A percentile compares a stretch with the other conserved stretches of the same genome.
These are phyloP conservation scores for Colletotrichum gigasporum DNA, from an alignment of 2,329 filamentous ascomycete species.

Conservation along the genomic window DNA sequence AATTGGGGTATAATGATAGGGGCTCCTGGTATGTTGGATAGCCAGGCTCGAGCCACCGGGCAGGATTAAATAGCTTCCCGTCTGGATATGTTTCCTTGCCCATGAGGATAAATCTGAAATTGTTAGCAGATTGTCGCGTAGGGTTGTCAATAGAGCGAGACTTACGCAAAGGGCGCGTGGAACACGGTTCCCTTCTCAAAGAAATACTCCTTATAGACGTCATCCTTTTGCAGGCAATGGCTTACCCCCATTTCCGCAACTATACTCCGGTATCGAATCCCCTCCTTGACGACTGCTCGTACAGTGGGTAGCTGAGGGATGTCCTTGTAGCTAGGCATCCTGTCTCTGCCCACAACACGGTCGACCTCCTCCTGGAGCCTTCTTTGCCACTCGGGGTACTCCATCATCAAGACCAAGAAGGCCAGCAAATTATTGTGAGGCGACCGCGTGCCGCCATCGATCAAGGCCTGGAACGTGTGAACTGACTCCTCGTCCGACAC, in stretches of 20 bases:
- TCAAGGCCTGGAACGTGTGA: slow-evolving; percentile 39
- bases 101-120: slow-evolving; percentile 56
- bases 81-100: slow-evolving; percentile 49
- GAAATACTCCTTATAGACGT: background rate
- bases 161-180: background rate
- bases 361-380: slow-evolving; percentile 50
- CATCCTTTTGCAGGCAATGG: background rate
- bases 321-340: slow-evolving; percentile 45
- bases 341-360: slow-evolving; percentile 42
- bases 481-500: too few relatives aligned
- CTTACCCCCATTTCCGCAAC: background rate
- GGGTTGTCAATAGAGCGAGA: fast-evolving
- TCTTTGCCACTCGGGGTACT: slow-evolving; percentile 42
- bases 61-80: slow-evolving; percentile 48
- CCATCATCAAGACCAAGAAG: slow-evolving; percentile 37
- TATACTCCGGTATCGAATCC: background rate
- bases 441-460: slow-evolving; percentile 47
- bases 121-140: background rate
- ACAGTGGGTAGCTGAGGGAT: slow-evolving; percentile 32
- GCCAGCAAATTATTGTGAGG: slow-evolving; percentile 39
- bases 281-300: background rate
- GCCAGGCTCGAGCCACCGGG: slow-evolving; percentile 45
- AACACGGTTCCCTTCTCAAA: background rate
- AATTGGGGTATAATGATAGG: slow-evolving; percentile 46
- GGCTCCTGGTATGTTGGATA: slow-evolving; percentile 51